phyloP scores from a whole-genome alignment of 192 early-diverging fungal genomes.

The Gaertneriomyces semiglobifer region DNA sequence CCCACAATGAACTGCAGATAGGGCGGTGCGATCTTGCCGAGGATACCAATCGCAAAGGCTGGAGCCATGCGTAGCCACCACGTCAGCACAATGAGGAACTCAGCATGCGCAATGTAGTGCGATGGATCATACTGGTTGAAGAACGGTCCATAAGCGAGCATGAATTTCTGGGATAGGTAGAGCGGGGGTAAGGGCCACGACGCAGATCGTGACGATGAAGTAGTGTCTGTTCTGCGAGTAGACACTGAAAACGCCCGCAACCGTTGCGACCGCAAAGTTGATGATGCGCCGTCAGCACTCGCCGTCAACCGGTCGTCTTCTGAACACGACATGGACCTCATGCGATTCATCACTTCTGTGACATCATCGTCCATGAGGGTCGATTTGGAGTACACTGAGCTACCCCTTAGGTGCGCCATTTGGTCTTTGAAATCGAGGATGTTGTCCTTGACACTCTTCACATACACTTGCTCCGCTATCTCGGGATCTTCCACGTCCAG shows the following conservation, averaged over 20 bases:
- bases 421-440: slow-evolving; percentile 11
- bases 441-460: slow-evolving; percentile 11
- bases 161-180: slow-evolving; percentile 19
- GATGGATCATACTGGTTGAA: slow-evolving; percentile 17
- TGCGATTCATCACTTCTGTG: slow-evolving; percentile 7
- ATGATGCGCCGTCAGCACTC: not conserved
- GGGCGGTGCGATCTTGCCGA: slow-evolving; percentile 19
- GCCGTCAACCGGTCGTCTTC: not conserved
- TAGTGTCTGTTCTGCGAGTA: slow-evolving; percentile 1
- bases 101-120: slow-evolving; percentile 19
- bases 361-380: slow-evolving; percentile 4
- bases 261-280: not conserved
- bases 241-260: slow-evolving; percentile 16
- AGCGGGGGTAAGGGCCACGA: slow-evolving; percentile 21
- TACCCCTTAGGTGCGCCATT: not conserved
- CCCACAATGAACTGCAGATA: slow-evolving; percentile 15
- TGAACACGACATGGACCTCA: slow-evolving; percentile 10
- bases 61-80: slow-evolving; percentile 22
- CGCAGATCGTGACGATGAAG: not conserved
- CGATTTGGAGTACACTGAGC: not conserved
- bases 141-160: slow-evolving; percentile 26
- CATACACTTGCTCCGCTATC: slow-evolving; percentile 18
- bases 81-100: slow-evolving; percentile 16
- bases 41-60: slow-evolving; percentile 14
- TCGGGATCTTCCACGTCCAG: slow-evolving; percentile 13